Evolutionary conservation across 73 alveolate species (phyloP), one percentile per base, ranked within the genome.

Genomic region (Paramecium sexaurelia): DNA sequence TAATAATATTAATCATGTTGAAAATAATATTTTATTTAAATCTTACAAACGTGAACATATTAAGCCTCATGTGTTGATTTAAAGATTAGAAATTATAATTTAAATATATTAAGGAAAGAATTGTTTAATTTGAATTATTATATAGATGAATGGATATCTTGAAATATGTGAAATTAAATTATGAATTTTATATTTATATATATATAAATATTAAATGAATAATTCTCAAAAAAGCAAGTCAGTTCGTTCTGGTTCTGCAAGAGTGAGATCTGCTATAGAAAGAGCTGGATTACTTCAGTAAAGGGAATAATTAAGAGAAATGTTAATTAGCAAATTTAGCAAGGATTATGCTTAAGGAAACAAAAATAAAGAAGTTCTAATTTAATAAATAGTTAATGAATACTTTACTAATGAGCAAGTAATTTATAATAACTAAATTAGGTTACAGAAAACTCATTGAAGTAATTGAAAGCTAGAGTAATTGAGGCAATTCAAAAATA

Each of bases 221-320:
- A 73, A 73, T 73, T 36, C 66, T n/a, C 39, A 73, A 39, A 73
- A 73, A 39, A 73, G 87, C 87, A 73, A 73, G 7, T 73, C 87
- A n/a, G 87, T 73, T 33, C 55, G 87, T 8, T 73, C 87, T 32
- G 87, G 87, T 33, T 78, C 90, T 78, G 40, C 90, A 22, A 78
- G 90, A 71, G 94, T 88, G 32, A 67, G 73, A 71, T 68, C 69
- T 33, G 78, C 94, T 2, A 69, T 88, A 24, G 85, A 75, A 51
- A 66, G 87, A 71, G 94, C 94, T 7, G 94, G 87, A 41, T 22
- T 82, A 27, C 71, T 88, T n/a, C 55, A 88, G 71, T 32, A 88
- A 51, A 88, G 94, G 43, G 94, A 88, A 29, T 43, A 88, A 69
- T 69, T 88, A 39, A 78, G 94, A 11, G 57, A 88, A 37, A 68